Conservation (phyloP, 2,329 filamentous ascomycete species). For the Phialophora verrucosa region DNA sequence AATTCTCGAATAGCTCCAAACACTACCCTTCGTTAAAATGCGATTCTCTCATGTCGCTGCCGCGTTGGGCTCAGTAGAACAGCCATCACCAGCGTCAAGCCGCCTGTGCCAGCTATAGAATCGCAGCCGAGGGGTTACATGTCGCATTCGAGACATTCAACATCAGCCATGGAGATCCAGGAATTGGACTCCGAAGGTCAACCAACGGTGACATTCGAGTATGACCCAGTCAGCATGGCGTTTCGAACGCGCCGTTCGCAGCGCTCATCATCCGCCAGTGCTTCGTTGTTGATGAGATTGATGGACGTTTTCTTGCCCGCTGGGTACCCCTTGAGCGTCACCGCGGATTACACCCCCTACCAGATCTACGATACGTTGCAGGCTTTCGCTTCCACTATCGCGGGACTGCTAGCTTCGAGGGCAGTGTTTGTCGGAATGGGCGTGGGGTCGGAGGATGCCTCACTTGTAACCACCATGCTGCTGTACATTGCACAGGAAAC, state of each 20-base stretch:
- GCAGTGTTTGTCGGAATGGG: constrained; percentile 77
- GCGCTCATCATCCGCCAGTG: not conserved
- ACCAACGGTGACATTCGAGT: constrained; percentile 14
- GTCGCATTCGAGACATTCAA: not conserved
- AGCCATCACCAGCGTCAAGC: not conserved
- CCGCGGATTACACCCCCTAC: constrained; percentile 69
- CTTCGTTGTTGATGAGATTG: constrained; percentile 40
- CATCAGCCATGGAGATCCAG: constrained; percentile 17
- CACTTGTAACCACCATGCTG: constrained; percentile 60
- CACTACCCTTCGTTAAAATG: not conserved
- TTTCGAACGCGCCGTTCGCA: constrained; percentile 2
- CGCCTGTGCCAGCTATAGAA: not conserved
- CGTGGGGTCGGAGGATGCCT: constrained; percentile 82
- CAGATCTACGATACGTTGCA: constrained; percentile 70
- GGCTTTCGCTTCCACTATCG: constrained; percentile 83
- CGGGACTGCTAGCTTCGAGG: constrained; percentile 76
- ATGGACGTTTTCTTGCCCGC: constrained; percentile 81
- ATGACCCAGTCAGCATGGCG: constrained; percentile 3
- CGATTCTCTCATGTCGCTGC: not conserved
- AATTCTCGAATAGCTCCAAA: not conserved
- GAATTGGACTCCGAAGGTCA: constrained; percentile 27
- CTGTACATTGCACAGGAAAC: constrained; percentile 83
- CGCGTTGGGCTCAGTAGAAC: not conserved
- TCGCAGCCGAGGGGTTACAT: not conserved
- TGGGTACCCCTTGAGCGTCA: constrained; percentile 87